phyloP scores from a whole-genome alignment of 1,139 yeast genomes.

The Dujonia santamariae region DNA sequence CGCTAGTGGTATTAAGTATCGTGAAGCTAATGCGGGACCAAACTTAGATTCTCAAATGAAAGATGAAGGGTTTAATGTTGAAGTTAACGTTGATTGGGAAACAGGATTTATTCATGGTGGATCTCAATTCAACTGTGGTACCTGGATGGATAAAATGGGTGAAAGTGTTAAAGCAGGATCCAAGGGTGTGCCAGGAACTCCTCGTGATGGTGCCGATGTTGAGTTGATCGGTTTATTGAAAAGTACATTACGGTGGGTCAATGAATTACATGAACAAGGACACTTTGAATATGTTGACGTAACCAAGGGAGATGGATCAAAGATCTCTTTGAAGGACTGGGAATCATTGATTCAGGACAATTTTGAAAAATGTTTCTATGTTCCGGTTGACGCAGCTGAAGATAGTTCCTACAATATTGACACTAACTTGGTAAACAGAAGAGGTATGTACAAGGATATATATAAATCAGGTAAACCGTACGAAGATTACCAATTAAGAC shows the following conservation, averaged over 20 bases:
- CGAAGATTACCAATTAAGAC: constrained; percentile 91
- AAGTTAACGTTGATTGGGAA: constrained; percentile 78
- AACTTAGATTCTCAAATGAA: constrained; percentile 87
- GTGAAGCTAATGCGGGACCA: constrained; percentile 96
- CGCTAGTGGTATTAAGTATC: constrained; percentile 79
- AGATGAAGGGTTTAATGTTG: constrained; percentile 88
- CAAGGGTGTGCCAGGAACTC: constrained; percentile 93
- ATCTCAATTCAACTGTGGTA: constrained; percentile 89
- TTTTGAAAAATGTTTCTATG: constrained; percentile 75
- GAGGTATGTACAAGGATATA: constrained; percentile 92
- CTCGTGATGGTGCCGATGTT: constrained; percentile 95
- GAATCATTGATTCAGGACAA: constrained; percentile 61
- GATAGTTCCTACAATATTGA: constrained; percentile 61
- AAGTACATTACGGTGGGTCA: constrained; percentile 78
- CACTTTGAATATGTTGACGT: constrained; percentile 57
- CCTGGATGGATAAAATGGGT: constrained; percentile 99
- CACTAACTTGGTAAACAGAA: constrained; percentile 65
- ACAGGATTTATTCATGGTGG: constrained; percentile 92
- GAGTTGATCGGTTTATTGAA: constrained; percentile 89
- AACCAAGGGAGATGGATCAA: constrained; percentile 51
- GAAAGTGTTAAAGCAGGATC: constrained; percentile 82
- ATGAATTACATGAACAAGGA: constrained; percentile 52
- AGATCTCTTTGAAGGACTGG: constrained; percentile 64
- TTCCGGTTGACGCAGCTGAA: constrained; percentile 59
- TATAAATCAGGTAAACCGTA: constrained; percentile 77